A percentile compares a stretch with the other conserved stretches of the same genome.
These are phyloP conservation scores for Solanum habrochaites DNA, from an alignment of 257 asterid genomes.

Conservation along the genomic window DNA sequence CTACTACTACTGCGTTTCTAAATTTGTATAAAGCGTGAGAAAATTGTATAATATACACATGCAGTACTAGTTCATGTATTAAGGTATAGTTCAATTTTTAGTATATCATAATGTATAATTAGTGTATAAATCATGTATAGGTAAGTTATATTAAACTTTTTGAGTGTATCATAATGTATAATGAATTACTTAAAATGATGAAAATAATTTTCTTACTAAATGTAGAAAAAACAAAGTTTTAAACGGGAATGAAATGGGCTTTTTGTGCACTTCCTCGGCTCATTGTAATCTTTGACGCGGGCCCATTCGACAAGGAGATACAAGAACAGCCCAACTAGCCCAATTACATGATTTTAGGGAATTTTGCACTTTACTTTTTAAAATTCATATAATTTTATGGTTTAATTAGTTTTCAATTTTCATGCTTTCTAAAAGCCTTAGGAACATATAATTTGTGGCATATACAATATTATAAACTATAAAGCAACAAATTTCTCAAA, in stretches of 20 bases:
- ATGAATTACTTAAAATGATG: neutral
- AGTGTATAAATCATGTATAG: no score
- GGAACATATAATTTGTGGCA: neutral
- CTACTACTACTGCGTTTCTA: no score
- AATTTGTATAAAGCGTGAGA: no score
- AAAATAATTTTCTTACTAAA: neutral
- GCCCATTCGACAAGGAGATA: neutral
- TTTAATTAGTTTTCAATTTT: neutral
- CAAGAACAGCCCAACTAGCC: neutral
- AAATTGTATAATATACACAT: no score
- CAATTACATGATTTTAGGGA: neutral
- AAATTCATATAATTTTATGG: no score
- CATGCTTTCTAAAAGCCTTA: neutral
- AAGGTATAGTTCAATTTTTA: no score
- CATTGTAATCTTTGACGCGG: neutral
- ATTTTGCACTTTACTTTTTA: neutral
- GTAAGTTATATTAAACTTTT: no score
- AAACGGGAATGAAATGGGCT: neutral
- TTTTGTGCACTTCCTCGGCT: neutral
- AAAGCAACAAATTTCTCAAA: neutral
- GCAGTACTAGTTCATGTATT: no score
- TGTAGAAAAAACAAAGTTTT: neutral
- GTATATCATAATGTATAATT: no score
- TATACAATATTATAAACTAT: neutral
- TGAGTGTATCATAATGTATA: neutral